These are phyloP conservation scores for Stephania yunnanensis DNA, from an alignment of 164 flowering plant species.

Conservation along the genomic window DNA sequence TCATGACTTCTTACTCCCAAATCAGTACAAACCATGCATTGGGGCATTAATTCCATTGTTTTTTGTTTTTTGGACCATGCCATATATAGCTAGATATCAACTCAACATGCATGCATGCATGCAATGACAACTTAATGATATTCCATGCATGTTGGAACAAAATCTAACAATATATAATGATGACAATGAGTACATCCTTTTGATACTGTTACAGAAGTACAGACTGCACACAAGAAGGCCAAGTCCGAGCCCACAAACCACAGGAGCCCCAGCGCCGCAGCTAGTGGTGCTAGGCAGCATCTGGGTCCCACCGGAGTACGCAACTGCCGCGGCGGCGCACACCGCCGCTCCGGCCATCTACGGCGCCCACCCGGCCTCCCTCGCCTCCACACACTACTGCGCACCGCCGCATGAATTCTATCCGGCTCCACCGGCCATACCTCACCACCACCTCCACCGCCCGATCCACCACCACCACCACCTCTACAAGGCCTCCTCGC, in stretches of 20 bases:
- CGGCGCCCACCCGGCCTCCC: conserved; percentile 47
- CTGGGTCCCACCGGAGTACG: conserved; percentile 97
- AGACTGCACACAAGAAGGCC: conserved; percentile 96
- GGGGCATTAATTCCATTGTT: too few species aligned
- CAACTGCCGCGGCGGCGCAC: conserved; percentile 48
- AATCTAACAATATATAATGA: neutral
- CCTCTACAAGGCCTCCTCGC: conserved; percentile 45
- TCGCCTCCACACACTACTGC: conserved; percentile 47
- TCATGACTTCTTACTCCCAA: too few species aligned
- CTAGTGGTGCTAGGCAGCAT: conserved; percentile 92
- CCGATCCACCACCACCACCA: conserved; percentile 61
- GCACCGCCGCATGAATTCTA: conserved; percentile 49
- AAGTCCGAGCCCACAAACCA: conserved; percentile 68
- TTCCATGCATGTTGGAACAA: neutral
- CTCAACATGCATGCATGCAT: conserved; percentile 18
- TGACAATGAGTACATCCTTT: too few species aligned
- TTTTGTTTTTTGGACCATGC: conserved; percentile 11
- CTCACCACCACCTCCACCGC: conserved; percentile 37
- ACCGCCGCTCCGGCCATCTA: conserved; percentile 45
- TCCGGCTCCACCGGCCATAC: conserved; percentile 18
- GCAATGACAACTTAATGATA: neutral
- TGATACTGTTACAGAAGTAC: conserved; percentile 58
- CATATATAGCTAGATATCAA: neutral
- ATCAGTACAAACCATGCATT: too few species aligned
- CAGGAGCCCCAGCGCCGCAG: conserved; percentile 57